A percentile compares a stretch with the other conserved stretches of the same genome.
phyloP scores from a whole-genome alignment of 1,139 yeast genomes.

The Wickerhamomyces sp. region DNA sequence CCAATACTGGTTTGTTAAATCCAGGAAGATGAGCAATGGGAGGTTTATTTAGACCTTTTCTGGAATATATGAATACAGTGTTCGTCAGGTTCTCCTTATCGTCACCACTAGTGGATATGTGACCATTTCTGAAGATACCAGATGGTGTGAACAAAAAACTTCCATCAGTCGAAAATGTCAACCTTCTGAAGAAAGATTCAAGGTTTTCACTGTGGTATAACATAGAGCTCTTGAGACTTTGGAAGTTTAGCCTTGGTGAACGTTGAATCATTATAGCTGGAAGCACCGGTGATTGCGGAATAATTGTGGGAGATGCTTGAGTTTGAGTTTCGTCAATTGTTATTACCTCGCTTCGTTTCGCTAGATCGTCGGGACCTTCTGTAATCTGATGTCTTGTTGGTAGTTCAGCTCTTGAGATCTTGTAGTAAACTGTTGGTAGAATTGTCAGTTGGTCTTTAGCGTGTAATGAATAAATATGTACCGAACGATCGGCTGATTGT shows the following conservation, averaged over 20 bases:
- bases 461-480: slow-evolving; percentile 52
- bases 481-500: slow-evolving; percentile 85
- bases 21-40: slow-evolving; percentile 81
- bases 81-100: slow-evolving; percentile 40
- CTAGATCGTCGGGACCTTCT: not conserved
- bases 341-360: not conserved
- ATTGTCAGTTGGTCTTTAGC: slow-evolving; percentile 14
- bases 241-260: slow-evolving; percentile 22
- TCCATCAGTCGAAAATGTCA: slow-evolving; percentile 89
- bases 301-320: not conserved
- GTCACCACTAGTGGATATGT: slow-evolving; percentile 5
- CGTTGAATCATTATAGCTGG: slow-evolving; percentile 37
- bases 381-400: slow-evolving; percentile 24
- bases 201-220: slow-evolving; percentile 82
- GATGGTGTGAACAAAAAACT: slow-evolving; percentile 74
- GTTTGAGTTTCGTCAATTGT: too few species aligned
- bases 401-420: slow-evolving; percentile 42
- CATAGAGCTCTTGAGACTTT: slow-evolving; percentile 31
- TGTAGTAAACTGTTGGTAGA: slow-evolving; percentile 37
- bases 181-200: slow-evolving; percentile 83
- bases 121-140: slow-evolving; percentile 57
- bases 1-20: slow-evolving; percentile 78
- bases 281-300: slow-evolving; percentile 27
- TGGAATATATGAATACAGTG: slow-evolving; percentile 71
- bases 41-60: slow-evolving; percentile 60